Evolutionary conservation across 2,329 filamentous ascomycete species (phyloP).

Genomic region (Verticillium nubilum): DNA sequence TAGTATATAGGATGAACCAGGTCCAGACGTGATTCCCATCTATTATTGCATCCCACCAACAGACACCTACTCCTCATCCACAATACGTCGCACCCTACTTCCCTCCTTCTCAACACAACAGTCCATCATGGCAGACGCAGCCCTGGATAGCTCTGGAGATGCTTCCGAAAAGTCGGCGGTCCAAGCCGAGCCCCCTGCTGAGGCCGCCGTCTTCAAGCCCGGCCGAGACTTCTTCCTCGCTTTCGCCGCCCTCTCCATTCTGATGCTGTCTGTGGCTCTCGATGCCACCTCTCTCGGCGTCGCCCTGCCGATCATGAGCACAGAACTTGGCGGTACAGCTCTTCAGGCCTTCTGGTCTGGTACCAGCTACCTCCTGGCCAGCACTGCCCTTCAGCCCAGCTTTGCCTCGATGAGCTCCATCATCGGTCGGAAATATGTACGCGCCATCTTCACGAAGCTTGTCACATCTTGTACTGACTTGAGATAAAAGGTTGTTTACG

Average conservation of each 20-base stretch:
- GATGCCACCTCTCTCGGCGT: conserved; percentile 48
- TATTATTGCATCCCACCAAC: too few relatives aligned
- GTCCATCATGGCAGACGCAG: neutral
- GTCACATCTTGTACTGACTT: neutral
- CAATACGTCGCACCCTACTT: too few relatives aligned
- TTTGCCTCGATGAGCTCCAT: conserved; percentile 30
- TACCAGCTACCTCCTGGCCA: conserved; percentile 63
- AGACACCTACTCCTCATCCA: too few relatives aligned
- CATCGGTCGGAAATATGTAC: conserved; percentile 25
- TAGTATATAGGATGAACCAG: neutral
- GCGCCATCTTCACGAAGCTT: neutral
- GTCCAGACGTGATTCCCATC: too few relatives aligned
- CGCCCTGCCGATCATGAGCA: conserved; percentile 46
- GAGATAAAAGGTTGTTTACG: conserved; percentile 17
- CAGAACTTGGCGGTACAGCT: conserved; percentile 44
- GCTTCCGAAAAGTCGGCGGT: neutral
- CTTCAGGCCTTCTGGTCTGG: conserved; percentile 67
- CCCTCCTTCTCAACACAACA: neutral
- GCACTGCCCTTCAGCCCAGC: conserved; percentile 53
- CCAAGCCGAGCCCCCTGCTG: neutral
- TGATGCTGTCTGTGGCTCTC: conserved; percentile 52
- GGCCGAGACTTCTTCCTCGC: conserved; percentile 36
- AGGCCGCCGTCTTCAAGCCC: conserved; percentile 22
- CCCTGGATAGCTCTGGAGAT: neutral
- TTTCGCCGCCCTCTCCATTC: conserved; percentile 37